These are phyloP conservation scores for Mycena latifolia DNA, from an alignment of 768 basidiomycete species.

Conservation along the genomic window DNA sequence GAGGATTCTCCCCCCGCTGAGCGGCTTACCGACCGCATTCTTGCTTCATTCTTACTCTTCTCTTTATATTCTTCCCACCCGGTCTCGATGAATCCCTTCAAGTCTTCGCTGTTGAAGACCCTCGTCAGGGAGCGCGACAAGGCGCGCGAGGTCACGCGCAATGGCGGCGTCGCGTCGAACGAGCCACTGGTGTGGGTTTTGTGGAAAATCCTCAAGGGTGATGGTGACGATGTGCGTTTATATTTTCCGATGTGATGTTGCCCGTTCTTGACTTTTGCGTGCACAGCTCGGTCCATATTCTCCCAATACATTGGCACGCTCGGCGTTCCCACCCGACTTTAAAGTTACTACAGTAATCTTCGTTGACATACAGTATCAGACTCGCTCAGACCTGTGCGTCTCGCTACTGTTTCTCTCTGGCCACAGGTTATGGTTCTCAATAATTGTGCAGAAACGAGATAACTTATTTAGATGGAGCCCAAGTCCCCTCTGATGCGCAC, in stretches of 20 bases:
- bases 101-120: slow-evolving; percentile 74
- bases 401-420: neutral
- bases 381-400: slow-evolving; percentile 63
- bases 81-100: slow-evolving; percentile 86
- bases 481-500: slow-evolving; percentile 62
- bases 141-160: slow-evolving; percentile 64
- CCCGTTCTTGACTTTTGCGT: too few relatives aligned
- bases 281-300: slow-evolving; percentile 87
- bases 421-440: neutral
- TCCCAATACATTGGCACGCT: slow-evolving; percentile 77
- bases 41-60: slow-evolving; percentile 86
- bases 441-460: slow-evolving; percentile 53
- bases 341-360: slow-evolving; percentile 78
- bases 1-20: neutral
- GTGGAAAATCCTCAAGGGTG: slow-evolving; percentile 88
- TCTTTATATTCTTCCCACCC: slow-evolving; percentile 85
- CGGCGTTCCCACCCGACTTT: slow-evolving; percentile 79
- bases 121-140: slow-evolving; percentile 79
- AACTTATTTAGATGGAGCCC: slow-evolving; percentile 49
- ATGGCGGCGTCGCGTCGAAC: slow-evolving; percentile 67
- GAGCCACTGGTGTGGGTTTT: slow-evolving; percentile 89
- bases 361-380: slow-evolving; percentile 71
- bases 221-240: slow-evolving; percentile 79
- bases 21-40: slow-evolving; percentile 67
- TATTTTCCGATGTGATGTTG: neutral